Conservation (phyloP, 106 monocot genomes). For the Dioscorea alata region DNA sequence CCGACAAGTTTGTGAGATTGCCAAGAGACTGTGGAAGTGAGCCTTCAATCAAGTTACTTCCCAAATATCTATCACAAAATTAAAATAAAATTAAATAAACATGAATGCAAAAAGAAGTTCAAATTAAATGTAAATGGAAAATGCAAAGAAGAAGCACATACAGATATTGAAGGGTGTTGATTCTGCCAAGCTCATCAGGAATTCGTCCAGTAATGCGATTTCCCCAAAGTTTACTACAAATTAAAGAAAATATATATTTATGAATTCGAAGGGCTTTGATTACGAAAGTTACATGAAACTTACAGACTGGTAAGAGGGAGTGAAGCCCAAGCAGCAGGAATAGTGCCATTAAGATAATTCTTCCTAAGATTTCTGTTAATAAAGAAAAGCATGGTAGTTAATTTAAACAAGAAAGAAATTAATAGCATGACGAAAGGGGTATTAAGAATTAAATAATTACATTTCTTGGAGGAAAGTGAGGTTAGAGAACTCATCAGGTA, state of each 20-base stretch:
- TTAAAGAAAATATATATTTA: background rate
- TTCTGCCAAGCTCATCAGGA: background rate
- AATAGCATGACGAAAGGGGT: background rate
- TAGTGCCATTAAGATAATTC: background rate
- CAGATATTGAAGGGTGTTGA: constrained; percentile 7
- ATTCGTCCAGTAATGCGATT: background rate
- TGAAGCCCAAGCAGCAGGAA: background rate
- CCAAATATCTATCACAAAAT: constrained; percentile 11
- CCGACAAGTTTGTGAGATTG: constrained; percentile 15
- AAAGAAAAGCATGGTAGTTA: too few species aligned
- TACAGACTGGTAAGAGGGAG: background rate
- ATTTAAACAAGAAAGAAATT: background rate
- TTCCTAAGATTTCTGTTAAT: background rate
- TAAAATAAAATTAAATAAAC: too few species aligned
- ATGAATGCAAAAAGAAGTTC: too few species aligned
- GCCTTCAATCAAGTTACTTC: constrained; percentile 26
- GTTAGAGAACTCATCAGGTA: background rate
- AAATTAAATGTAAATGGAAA: background rate
- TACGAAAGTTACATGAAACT: too few species aligned
- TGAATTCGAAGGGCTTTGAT: too few species aligned
- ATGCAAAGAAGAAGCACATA: background rate
- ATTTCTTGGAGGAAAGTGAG: background rate
- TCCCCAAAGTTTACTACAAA: background rate
- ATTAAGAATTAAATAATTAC: background rate
- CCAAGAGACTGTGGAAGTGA: constrained; percentile 23